Evolutionary conservation across 345 rosid genomes (phyloP), one percentile per base, ranked within the genome.

Genomic region (Populus nigra): DNA sequence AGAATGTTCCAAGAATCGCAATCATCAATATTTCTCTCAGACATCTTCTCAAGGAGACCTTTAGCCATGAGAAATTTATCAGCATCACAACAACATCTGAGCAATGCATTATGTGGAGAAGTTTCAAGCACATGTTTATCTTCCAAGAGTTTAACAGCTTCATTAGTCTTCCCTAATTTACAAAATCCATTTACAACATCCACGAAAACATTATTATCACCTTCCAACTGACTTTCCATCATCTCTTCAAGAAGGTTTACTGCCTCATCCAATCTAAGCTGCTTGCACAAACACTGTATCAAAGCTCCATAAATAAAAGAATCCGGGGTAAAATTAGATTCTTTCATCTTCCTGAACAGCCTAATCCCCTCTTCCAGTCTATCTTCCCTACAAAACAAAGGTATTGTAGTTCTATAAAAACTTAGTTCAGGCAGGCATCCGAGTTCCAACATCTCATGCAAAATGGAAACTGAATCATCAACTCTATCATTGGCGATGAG

Each of bases 1-100:
- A 75, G 79, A 83, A 83, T 77, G 79, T 87, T 87, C 89, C 92
- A 87, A 66, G 90, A 88, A 77, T 83, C 76, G 65, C 87, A 73
- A 65, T 89, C 87, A 66, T 80, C 81, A 62, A 86, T 80, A 50
- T 76, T 80, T 43, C 76, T 78, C 71, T 79, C 71, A 22, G 69
- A 83, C 88, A 89, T 84, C 74, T 83, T 83, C 69, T 74, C 85
- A 27, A 85, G 74, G 25, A 83, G 61, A 73, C 71, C 62, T 69
- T 81, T 84, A n/a, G 90, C 93, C 76, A 81, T 17, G 55, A 45
- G 68, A 81, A 84, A 75, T 4, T 81, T 65, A 78, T 77, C 88
- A 29, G 83, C 87, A 74, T 55, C 72, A 78, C 88, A 85, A 77
- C 85, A 89, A 39, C 88, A 77, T 69, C 68, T 76, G 65, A 89